Conservation (phyloP, 768 basidiomycete species). For the Leccinum sublutescens region DNA sequence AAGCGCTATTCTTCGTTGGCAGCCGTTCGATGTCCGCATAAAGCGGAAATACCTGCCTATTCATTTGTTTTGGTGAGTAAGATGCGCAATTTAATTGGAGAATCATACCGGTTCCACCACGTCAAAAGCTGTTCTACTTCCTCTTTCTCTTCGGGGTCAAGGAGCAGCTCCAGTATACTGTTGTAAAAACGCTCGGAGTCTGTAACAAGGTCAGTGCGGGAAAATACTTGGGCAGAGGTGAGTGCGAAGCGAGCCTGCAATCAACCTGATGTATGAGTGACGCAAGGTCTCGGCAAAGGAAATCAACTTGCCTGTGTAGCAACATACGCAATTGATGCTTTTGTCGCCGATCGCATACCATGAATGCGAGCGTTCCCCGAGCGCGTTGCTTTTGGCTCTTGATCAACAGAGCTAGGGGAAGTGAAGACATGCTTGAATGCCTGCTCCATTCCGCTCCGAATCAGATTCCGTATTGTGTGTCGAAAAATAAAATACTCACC, state of each 20-base stretch:
- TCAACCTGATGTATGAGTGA: no score
- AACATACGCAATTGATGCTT: background rate
- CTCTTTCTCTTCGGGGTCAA: background rate
- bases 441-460: background rate
- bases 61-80: background rate
- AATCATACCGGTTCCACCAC: background rate
- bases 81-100: background rate
- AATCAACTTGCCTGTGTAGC: no score
- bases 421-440: background rate
- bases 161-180: background rate
- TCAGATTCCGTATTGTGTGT: background rate
- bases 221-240: background rate
- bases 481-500: background rate
- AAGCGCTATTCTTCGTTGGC: background rate
- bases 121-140: background rate
- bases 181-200: conserved; percentile 1
- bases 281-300: no score
- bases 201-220: background rate
- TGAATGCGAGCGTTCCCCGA: background rate
- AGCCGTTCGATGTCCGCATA: background rate
- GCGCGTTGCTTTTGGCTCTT: background rate
- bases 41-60: background rate
- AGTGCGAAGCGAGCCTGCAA: no score
- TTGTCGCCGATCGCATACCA: background rate
- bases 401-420: background rate